A percentile compares a stretch with the other conserved stretches of the same genome.
Evolutionary conservation across 345 rosid genomes (phyloP).

Genomic region (Gossypium raimondii): DNA sequence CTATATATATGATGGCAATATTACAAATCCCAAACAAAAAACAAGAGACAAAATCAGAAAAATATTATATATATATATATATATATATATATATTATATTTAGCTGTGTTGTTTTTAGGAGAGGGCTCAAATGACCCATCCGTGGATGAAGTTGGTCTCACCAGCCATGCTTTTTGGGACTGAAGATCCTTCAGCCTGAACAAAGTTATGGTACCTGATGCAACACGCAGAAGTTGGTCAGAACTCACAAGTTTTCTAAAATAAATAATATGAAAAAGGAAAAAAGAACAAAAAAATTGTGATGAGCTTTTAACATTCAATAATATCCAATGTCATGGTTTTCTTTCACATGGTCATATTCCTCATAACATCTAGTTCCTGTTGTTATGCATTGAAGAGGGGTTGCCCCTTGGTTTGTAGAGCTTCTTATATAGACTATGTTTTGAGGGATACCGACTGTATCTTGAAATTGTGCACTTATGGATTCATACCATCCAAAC

Average conservation of each 20-base stretch:
- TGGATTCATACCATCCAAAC: too few relatives aligned
- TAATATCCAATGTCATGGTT: not conserved
- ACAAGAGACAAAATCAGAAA: not conserved
- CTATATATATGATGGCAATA: not conserved
- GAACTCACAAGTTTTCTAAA: not conserved
- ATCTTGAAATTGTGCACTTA: not conserved
- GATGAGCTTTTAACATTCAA: not conserved
- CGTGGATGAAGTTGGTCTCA: slow-evolving; percentile 76
- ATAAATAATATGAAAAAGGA: not conserved
- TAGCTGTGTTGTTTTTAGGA: not conserved
- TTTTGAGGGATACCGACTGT: too few relatives aligned
- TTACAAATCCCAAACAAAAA: slow-evolving; percentile 1
- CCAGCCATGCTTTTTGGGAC: slow-evolving; percentile 38
- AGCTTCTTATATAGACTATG: not conserved
- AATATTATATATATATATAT: not conserved
- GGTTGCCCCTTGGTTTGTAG: not conserved
- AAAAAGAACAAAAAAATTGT: not conserved
- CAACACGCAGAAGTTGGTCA: not conserved
- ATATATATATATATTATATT: not conserved
- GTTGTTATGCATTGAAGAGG: not conserved
- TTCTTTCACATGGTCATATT: not conserved
- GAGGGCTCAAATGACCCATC: slow-evolving; percentile 60
- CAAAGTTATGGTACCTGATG: slow-evolving; percentile 57
- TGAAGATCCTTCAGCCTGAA: slow-evolving; percentile 65
- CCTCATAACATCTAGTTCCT: not conserved